Percentiles rank a stretch among this genome's conserved stretches.
Evolutionary conservation across 345 rosid genomes (phyloP).

Genomic region (Gossypium mustelinum): DNA sequence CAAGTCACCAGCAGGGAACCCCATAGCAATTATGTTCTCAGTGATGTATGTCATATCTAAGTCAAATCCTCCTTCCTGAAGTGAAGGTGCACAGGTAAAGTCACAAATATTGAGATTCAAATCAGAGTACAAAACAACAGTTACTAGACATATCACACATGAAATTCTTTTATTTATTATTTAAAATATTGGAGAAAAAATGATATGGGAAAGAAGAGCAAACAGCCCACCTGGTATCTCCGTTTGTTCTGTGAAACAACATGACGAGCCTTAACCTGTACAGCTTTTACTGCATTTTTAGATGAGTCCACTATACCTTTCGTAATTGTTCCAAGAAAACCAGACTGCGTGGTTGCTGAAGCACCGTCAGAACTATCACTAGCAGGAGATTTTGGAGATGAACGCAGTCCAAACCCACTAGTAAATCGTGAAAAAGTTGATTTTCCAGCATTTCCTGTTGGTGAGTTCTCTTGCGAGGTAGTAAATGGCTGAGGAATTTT

Average conservation of each 20-base stretch:
- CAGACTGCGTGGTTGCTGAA: constrained; percentile 43
- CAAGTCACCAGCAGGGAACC: constrained; percentile 96
- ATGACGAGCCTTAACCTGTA: constrained; percentile 86
- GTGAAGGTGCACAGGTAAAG: background rate
- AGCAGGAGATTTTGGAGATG: constrained; percentile 57
- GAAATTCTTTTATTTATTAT: background rate
- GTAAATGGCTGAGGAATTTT: constrained; percentile 68
- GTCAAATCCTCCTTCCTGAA: constrained; percentile 88
- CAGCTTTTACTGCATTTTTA: constrained; percentile 86
- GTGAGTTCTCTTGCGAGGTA: constrained; percentile 40
- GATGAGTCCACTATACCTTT: constrained; percentile 81
- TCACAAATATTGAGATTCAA: background rate
- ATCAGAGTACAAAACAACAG: background rate
- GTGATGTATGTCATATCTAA: constrained; percentile 81
- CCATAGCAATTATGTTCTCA: constrained; percentile 88
- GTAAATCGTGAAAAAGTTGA: constrained; percentile 76
- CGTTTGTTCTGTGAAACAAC: constrained; percentile 86
- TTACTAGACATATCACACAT: background rate
- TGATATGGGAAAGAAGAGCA: background rate
- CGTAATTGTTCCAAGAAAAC: constrained; percentile 67
- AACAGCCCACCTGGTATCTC: constrained; percentile 62
- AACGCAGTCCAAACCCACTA: constrained; percentile 59
- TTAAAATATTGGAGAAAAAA: background rate
- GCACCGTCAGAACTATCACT: constrained; percentile 48
- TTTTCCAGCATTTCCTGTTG: constrained; percentile 46